These are phyloP conservation scores for Elongisporangium anandrum DNA, from an alignment of 352 stramenopile species.

Conservation along the genomic window DNA sequence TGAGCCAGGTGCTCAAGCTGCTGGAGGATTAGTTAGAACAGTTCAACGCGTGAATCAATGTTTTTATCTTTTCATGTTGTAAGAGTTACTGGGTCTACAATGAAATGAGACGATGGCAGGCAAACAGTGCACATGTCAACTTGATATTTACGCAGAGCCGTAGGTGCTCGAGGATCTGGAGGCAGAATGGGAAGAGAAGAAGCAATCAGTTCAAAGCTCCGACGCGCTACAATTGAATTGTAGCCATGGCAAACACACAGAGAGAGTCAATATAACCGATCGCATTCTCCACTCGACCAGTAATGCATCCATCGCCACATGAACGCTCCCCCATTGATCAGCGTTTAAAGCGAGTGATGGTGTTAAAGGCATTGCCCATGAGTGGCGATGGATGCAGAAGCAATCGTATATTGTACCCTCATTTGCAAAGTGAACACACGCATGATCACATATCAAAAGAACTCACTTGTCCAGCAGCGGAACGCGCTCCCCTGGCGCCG, in stretches of 20 bases:
- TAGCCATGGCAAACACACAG: no score
- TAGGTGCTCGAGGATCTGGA: slow-evolving; percentile 25
- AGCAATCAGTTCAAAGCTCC: not conserved
- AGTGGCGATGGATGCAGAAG: not conserved
- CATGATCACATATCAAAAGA: not conserved
- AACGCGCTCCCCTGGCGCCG: slow-evolving; percentile 52
- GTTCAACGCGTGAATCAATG: slow-evolving; percentile 3
- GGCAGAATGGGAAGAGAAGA: slow-evolving; percentile 1
- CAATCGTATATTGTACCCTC: not conserved
- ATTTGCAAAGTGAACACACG: not conserved
- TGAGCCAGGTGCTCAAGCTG: slow-evolving; percentile 43
- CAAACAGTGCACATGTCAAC: not conserved
- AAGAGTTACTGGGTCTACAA: not conserved
- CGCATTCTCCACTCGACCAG: no score
- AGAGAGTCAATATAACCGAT: not conserved
- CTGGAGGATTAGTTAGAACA: slow-evolving; percentile 23
- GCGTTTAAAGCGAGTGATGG: not conserved
- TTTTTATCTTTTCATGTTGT: not conserved
- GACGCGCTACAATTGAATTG: not conserved
- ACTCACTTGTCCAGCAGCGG: slow-evolving; percentile 54
- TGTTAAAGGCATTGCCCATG: not conserved
- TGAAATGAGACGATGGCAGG: not conserved
- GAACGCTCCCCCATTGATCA: not conserved
- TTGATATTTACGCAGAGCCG: not conserved
- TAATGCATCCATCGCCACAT: not conserved